Base-by-base conservation (phyloP, 225 moss, liverwort and hornwort genomes). In the Marchantia paleacea region DNA sequence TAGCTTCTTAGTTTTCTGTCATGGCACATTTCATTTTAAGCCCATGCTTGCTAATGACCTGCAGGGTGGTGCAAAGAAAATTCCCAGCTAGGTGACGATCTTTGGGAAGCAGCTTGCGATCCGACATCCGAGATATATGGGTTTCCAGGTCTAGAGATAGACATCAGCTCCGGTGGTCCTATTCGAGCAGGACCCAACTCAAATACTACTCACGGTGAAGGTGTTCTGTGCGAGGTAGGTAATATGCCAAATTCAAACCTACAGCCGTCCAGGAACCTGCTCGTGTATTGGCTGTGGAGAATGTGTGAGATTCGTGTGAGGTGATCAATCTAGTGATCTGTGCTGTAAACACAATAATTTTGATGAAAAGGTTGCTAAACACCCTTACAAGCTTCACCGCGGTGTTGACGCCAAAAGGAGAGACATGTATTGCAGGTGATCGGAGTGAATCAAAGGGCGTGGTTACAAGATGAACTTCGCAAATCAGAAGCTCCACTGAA, bases 141-240 rank as follows among this genome's bases (percentile, higher is more conserved):
- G 58, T 89, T 88, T 18, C 22, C 88, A 64, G 90, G 90, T 89
- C 80, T 88, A 57, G 86, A 82, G 13, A 63, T 89, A n/a, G 78
- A 89, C 30, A 73, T 30, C 7, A 64, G 67, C 72, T 80, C 83
- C 48, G 86, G 82, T 51, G 71, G 78, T 57, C 89, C 84, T 47
- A 62, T 83, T 66, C 77, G 85, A 76, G 79, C 63, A 50, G 54
- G 75, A 54, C 78, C 81, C 18, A 82, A 70, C 9, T 69, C 75
- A 15, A 81, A 87, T 78, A 64, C 67, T 66, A 54, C 75, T 53
- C 81, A 84, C 66, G 90, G 90, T 81, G 88, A 90, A 57, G 92
- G 92, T 80, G 88, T 96, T 67, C 84, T 96, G 8, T 96, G 94
- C 85, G 96, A 96, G 96, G 94, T 94, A 82, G 58, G 75, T 75